Conservation (phyloP, 2,329 filamentous ascomycete species). For the Fusarium lateritium region DNA sequence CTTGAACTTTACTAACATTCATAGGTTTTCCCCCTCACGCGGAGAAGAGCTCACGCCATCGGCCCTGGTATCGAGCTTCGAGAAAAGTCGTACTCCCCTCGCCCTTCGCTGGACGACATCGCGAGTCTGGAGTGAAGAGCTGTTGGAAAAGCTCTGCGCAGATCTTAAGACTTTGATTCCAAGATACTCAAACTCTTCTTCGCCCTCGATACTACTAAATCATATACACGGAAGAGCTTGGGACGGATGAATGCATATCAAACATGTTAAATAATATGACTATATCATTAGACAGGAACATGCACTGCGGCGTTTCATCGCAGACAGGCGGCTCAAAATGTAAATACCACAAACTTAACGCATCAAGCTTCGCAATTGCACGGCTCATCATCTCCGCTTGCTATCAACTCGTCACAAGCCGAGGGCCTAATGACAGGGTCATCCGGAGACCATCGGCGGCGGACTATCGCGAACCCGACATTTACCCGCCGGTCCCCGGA, state of each 20-base stretch:
- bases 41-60: slow-evolving; percentile 76
- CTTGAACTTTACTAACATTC: slow-evolving; percentile 26
- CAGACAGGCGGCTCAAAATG: slow-evolving; percentile 36
- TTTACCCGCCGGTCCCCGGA: slow-evolving; percentile 53
- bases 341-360: slow-evolving; percentile 40
- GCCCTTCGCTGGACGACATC: slow-evolving; percentile 74
- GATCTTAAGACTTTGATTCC: neutral
- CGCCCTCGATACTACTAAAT: slow-evolving; percentile 1
- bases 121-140: slow-evolving; percentile 74
- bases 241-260: slow-evolving; percentile 36
- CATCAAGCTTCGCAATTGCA: slow-evolving; percentile 8
- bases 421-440: slow-evolving; percentile 24
- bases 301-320: slow-evolving; percentile 31
- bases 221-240: slow-evolving; percentile 19
- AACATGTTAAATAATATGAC: slow-evolving; percentile 44
- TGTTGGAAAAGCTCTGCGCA: neutral
- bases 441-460: slow-evolving; percentile 24
- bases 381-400: slow-evolving; percentile 7
- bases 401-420: slow-evolving; percentile 24
- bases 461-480: slow-evolving; percentile 49
- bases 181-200: neutral
- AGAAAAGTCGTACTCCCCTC: slow-evolving; percentile 71
- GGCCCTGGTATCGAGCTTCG: slow-evolving; percentile 88
- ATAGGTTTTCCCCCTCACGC: slow-evolving; percentile 70
- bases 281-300: slow-evolving; percentile 47